Base-by-base conservation (phyloP, 805 yeast species). In the Ogataea ganodermae region DNA sequence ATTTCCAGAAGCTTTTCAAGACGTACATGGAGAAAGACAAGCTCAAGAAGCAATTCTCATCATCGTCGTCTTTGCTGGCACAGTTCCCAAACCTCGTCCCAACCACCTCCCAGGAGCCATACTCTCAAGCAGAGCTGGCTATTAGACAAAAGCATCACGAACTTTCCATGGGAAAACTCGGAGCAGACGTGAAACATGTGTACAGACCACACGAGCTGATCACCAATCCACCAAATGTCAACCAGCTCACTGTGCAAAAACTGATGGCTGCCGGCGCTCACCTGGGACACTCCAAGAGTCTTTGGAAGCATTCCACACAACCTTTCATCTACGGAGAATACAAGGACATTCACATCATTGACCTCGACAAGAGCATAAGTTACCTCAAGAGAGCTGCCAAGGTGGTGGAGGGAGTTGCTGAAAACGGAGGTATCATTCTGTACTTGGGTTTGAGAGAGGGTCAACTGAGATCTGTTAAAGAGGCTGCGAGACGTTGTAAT, bases 231-330 rank as follows among this genome's bases (percentile, higher is more conserved):
- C 71, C 78, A 28, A 58, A 72, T 12, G 71, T 81, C 18, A 67
- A 76, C 18, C 80, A 86, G 47, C 63, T 88, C 10, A 76, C 92
- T 2, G 72, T 90, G 30, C 72, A 89, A 24, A 81, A 81, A 48
- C 74, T 94, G 44, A 66, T 92, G 67, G 92, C 97, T 3, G 89
- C 97, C 0, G 97, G 97, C 44, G 92, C 92, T 38, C 99, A 94
- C 67, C 72, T 94, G 56, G 99, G 99, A 23, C 97, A 92, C 58
- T 78, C 96, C n/a, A 84, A 81, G 28, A 73, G 85, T 3, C 72
- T 84, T 51, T 86, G 84, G 80, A 81, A 95, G 57, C 82, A 90
- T 8, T 77, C 86, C 22, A 88, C 91, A 43, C 92, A 90, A 67
- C 91, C 95, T 9, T 94, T 76, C 65, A 78, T 92, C 37, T 85